Evolutionary conservation across 306 rosid genomes (phyloP).

Genomic region (Aeschynomene evenia): DNA sequence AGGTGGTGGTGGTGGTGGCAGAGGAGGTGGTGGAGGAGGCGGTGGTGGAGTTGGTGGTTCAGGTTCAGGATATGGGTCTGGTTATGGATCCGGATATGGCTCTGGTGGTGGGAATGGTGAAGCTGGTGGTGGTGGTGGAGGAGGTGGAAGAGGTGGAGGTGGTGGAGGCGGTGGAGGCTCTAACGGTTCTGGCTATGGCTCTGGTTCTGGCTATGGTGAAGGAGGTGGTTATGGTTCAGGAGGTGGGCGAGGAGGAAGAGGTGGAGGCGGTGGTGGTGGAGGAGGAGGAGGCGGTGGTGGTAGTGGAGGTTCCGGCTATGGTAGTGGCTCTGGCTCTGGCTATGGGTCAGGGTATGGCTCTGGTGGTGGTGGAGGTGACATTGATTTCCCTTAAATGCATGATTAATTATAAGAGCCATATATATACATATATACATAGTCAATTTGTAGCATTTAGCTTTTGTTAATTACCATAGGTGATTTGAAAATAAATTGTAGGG

Average conservation of each 20-base stretch:
- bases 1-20: constrained; percentile 42
- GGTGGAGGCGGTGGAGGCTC: constrained; percentile 45
- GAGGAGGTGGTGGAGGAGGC: constrained; percentile 50
- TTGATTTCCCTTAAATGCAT: constrained; percentile 40
- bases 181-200: constrained; percentile 47
- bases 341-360: constrained; percentile 56
- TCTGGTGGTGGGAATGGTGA: constrained; percentile 36
- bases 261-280: neutral
- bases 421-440: no score
- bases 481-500: constrained; percentile 38
- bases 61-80: constrained; percentile 62
- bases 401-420: neutral
- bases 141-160: constrained; percentile 33
- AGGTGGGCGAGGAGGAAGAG: constrained; percentile 32
- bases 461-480: neutral
- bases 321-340: constrained; percentile 51
- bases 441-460: neutral
- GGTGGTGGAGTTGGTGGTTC: constrained; percentile 42
- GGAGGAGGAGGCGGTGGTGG: constrained; percentile 33
- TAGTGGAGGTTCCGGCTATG: constrained; percentile 21
- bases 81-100: constrained; percentile 46
- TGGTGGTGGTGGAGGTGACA: constrained; percentile 39
- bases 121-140: constrained; percentile 42
- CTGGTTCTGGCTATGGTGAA: constrained; percentile 3
- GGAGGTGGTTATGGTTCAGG: constrained; percentile 41